phyloP scores from a whole-genome alignment of 2,329 filamentous ascomycete species.

The Aspergillus nomiae region DNA sequence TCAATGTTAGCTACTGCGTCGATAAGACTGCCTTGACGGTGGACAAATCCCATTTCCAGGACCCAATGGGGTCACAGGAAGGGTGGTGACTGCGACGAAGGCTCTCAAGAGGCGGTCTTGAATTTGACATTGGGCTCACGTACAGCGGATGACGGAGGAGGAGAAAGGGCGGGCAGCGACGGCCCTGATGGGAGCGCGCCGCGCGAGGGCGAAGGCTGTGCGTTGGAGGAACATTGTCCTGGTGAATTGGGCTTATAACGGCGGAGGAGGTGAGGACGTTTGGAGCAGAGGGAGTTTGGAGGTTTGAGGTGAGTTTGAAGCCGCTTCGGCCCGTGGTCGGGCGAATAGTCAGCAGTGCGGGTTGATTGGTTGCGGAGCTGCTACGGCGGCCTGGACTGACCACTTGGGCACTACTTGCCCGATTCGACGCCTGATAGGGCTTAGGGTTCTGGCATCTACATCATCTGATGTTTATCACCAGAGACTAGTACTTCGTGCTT shows the following conservation, averaged over 20 bases:
- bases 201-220: slow-evolving; percentile 48
- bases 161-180: slow-evolving; percentile 49
- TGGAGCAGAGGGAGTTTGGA: slow-evolving; percentile 34
- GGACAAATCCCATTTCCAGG: slow-evolving; percentile 2
- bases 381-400: slow-evolving; percentile 17
- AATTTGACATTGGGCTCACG: slow-evolving; percentile 36
- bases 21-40: background rate
- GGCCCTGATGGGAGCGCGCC: slow-evolving; percentile 47
- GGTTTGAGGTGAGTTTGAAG: slow-evolving; percentile 43
- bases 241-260: slow-evolving; percentile 24
- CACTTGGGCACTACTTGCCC: slow-evolving; percentile 18
- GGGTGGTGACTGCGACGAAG: slow-evolving; percentile 22
- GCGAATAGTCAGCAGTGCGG: slow-evolving; percentile 25
- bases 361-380: slow-evolving; percentile 27
- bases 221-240: slow-evolving; percentile 52
- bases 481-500: too few relatives aligned
- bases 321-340: slow-evolving; percentile 38
- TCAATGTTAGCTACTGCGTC: slow-evolving; percentile 26
- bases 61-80: slow-evolving; percentile 25
- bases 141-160: slow-evolving; percentile 49
- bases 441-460: slow-evolving; percentile 18
- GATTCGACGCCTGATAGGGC: slow-evolving; percentile 19
- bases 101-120: slow-evolving; percentile 20
- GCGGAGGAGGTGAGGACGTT: slow-evolving; percentile 24
- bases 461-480: background rate